phyloP scores from a whole-genome alignment of 31 red algal species.

The Odonthalia washingtoniensis region DNA sequence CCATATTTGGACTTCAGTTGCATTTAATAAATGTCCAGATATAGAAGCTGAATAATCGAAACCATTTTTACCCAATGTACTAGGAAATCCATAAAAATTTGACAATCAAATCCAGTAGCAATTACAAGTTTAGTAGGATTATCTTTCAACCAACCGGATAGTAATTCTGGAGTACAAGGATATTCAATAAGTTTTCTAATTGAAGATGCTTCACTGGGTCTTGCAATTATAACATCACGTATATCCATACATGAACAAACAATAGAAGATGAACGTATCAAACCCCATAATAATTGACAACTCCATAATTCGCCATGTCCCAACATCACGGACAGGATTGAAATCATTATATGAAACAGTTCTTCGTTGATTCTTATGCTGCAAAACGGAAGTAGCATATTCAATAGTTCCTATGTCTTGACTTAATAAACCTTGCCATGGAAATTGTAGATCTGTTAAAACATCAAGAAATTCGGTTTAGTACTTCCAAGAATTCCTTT shows the following conservation, averaged over 20 bases:
- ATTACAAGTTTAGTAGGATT: constrained; percentile 86
- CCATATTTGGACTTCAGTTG: constrained; percentile 82
- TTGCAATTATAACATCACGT: constrained; percentile 79
- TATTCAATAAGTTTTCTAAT: constrained; percentile 72
- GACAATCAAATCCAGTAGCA: constrained; percentile 91
- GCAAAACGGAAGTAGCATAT: constrained; percentile 26
- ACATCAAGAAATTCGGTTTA: constrained; percentile 42
- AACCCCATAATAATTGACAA: constrained; percentile 84
- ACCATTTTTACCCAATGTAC: constrained; percentile 91
- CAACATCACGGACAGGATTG: constrained; percentile 38
- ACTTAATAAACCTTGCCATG: constrained; percentile 62
- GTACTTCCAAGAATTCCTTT: constrained; percentile 27
- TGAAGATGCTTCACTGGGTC: constrained; percentile 53
- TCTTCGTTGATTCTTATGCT: constrained; percentile 40
- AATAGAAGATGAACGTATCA: too few relatives aligned
- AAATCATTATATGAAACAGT: constrained; percentile 68
- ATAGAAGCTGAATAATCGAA: constrained; percentile 86
- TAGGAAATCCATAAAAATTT: constrained; percentile 76
- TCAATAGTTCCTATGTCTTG: constrained; percentile 31
- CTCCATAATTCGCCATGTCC: constrained; percentile 93
- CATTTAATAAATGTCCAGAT: constrained; percentile 81
- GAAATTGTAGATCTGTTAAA: constrained; percentile 66
- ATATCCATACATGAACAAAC: too few relatives aligned
- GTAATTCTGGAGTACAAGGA: constrained; percentile 21
- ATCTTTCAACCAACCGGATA: constrained; percentile 73